Evolutionary conservation across 345 rosid genomes (phyloP).

Genomic region (Turnera subulata): DNA sequence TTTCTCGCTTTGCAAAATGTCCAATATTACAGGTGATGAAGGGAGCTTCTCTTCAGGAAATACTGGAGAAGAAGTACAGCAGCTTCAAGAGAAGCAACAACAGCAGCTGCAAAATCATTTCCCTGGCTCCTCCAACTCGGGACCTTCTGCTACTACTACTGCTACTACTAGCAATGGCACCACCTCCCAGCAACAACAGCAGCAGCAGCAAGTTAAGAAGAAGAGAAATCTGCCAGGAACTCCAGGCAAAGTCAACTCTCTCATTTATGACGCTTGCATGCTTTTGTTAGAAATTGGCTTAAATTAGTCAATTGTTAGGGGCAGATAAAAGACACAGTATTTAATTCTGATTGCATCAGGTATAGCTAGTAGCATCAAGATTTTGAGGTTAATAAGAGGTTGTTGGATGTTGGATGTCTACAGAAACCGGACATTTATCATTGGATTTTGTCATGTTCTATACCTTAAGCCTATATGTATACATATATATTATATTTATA

Average conservation of each 20-base stretch:
- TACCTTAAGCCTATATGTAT: background rate
- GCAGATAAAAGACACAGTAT: background rate
- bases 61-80: slow-evolving; percentile 48
- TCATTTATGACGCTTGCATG: slow-evolving; percentile 5
- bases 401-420: background rate
- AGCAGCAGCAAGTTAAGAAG: slow-evolving; percentile 49
- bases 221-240: slow-evolving; percentile 71
- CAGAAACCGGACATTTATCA: background rate
- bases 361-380: background rate
- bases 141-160: slow-evolving; percentile 19
- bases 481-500: background rate
- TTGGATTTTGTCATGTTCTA: background rate
- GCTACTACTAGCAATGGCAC: slow-evolving; percentile 33
- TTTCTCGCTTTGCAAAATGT: slow-evolving; percentile 30
- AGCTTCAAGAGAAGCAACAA: slow-evolving; percentile 29
- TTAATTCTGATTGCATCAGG: background rate
- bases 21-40: slow-evolving; percentile 57
- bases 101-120: slow-evolving; percentile 21
- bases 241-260: slow-evolving; percentile 47
- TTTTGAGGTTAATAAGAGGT: background rate
- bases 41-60: slow-evolving; percentile 70
- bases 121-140: slow-evolving; percentile 11
- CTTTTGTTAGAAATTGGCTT: background rate
- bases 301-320: background rate
- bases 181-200: slow-evolving; percentile 29